phyloP scores from a whole-genome alignment of 1,284 basidiomycete species.

The Pyrrhoderma lamaoense region DNA sequence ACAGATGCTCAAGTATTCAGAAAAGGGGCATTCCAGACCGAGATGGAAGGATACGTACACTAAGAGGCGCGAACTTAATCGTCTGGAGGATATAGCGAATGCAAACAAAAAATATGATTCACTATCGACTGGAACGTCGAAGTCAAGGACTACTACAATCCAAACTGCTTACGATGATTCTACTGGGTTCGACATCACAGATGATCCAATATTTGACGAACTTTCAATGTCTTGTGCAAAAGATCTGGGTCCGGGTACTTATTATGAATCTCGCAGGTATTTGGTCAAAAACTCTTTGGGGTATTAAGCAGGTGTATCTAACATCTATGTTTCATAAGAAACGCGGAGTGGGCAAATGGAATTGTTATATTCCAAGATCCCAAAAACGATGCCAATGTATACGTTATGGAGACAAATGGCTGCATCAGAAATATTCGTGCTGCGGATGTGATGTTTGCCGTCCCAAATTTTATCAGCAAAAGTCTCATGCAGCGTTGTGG shows the following conservation, averaged over 20 bases:
- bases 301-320: conserved; percentile 15
- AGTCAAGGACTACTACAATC: no score
- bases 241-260: conserved; percentile 38
- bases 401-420: conserved; percentile 40
- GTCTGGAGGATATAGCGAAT: no score
- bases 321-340: conserved; percentile 30
- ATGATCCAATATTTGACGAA: conserved; percentile 2
- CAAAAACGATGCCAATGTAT: conserved; percentile 29
- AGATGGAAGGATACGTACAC: no score
- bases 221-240: conserved; percentile 4
- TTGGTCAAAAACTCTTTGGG: conserved; percentile 19
- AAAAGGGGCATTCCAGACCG: no score
- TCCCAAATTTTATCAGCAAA: conserved; percentile 45
- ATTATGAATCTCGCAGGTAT: conserved; percentile 56
- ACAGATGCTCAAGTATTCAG: no score
- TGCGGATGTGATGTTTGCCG: conserved; percentile 48
- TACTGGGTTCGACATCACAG: background rate
- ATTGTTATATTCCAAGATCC: conserved; percentile 36
- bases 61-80: no score
- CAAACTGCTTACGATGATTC: background rate
- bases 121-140: no score
- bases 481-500: conserved; percentile 48
- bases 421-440: conserved; percentile 41
- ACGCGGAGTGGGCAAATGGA: conserved; percentile 34
- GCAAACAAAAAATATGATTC: no score